These are phyloP conservation scores for Scheffersomyces amazonensis DNA, from an alignment of 805 yeast species.

Conservation along the genomic window DNA sequence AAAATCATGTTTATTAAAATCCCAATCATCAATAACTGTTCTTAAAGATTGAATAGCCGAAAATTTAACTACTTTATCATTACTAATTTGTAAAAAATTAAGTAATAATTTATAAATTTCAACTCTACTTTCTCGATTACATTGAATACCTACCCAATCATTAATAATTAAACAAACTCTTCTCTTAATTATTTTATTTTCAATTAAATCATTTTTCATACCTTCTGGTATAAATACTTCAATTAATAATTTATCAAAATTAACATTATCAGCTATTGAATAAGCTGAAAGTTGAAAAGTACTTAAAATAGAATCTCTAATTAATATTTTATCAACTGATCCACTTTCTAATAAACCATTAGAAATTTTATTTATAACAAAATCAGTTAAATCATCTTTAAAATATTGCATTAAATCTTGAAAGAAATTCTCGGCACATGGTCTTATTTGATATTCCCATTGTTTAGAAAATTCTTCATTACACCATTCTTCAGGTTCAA, in stretches of 20 bases:
- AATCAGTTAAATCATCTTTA: constrained; percentile 51
- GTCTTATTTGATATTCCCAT: constrained; percentile 82
- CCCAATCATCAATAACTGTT: constrained; percentile 80
- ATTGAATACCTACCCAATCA: constrained; percentile 76
- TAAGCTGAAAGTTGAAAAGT: constrained; percentile 78
- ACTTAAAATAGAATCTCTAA: constrained; percentile 76
- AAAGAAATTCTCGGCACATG: constrained; percentile 84
- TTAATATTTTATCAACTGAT: constrained; percentile 49
- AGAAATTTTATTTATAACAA: constrained; percentile 60
- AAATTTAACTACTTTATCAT: constrained; percentile 77
- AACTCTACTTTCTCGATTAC: constrained; percentile 56
- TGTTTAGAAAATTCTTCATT: constrained; percentile 72
- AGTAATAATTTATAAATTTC: constrained; percentile 58
- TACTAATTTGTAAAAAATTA: constrained; percentile 44
- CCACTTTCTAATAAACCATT: constrained; percentile 26
- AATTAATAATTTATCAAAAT: constrained; percentile 62
- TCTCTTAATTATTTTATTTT: constrained; percentile 65
- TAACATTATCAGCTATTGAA: constrained; percentile 61
- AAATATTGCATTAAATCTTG: constrained; percentile 68
- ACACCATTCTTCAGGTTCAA: constrained; percentile 92
- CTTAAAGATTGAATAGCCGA: constrained; percentile 71
- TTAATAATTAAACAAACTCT: constrained; percentile 72
- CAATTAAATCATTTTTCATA: constrained; percentile 38
- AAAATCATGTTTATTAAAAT: constrained; percentile 67
- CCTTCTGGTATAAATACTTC: constrained; percentile 70